Conservation (phyloP, 202 grass and related monocot species). For the Carex sylvatica region DNA sequence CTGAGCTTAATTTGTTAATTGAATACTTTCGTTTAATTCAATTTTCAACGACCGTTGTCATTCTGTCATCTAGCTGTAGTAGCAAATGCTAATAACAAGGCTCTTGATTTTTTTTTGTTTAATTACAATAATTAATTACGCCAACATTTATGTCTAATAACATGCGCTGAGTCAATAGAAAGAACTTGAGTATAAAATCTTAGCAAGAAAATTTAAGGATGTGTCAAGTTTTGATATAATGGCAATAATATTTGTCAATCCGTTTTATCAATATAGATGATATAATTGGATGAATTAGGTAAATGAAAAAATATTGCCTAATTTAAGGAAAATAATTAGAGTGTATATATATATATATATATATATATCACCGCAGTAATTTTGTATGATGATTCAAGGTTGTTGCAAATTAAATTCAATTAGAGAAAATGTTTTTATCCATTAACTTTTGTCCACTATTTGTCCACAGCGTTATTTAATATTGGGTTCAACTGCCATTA, state of each 20-base stretch:
- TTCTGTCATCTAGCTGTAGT: background rate
- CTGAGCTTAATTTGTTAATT: background rate
- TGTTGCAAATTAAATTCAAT: too few species aligned
- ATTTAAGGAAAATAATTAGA: background rate
- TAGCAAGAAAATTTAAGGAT: background rate
- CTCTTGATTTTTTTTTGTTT: background rate
- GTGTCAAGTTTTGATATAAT: too few species aligned
- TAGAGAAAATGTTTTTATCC: too few species aligned
- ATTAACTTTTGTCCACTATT: too few species aligned
- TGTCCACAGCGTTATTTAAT: too few species aligned
- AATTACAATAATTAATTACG: background rate
- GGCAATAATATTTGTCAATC: background rate
- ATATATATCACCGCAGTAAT: too few species aligned
- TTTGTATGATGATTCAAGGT: too few species aligned
- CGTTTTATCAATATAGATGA: background rate
- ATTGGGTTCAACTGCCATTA: too few species aligned
- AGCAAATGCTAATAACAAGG: background rate
- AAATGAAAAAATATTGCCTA: background rate
- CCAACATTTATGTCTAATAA: background rate
- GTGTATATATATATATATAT: too few species aligned
- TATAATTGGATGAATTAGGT: conserved; percentile 8
- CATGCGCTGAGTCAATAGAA: background rate
- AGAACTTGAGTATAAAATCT: background rate
- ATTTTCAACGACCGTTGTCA: background rate
- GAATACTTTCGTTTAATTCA: background rate